These are phyloP conservation scores for Lecanicillium sp. DNA, from an alignment of 2,329 filamentous ascomycete genomes.

Conservation along the genomic window DNA sequence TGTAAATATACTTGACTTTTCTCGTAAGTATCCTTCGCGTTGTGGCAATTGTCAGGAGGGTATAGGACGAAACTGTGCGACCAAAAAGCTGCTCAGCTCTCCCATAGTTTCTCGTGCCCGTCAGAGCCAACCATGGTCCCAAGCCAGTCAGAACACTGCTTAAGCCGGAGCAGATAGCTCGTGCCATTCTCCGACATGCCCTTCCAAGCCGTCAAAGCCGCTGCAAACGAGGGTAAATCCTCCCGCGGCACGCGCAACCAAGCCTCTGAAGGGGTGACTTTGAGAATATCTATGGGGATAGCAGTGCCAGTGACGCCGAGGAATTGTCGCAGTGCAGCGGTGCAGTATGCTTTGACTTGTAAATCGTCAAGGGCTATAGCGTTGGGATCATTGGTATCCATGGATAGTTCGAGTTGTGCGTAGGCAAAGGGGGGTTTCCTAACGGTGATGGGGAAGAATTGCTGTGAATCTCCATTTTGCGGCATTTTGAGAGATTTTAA, in stretches of 20 bases:
- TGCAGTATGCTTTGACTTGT: slow-evolving; percentile 54
- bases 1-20: neutral
- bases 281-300: slow-evolving; percentile 63
- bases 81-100: slow-evolving; percentile 8
- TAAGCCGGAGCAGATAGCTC: slow-evolving; percentile 45
- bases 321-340: slow-evolving; percentile 56
- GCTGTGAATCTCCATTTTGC: slow-evolving; percentile 24
- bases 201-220: slow-evolving; percentile 58
- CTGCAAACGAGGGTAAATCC: slow-evolving; percentile 52
- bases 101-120: slow-evolving; percentile 36
- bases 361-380: slow-evolving; percentile 45
- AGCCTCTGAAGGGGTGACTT: slow-evolving; percentile 43
- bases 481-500: neutral
- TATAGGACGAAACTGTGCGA: too few relatives aligned
- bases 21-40: too few relatives aligned
- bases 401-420: slow-evolving; percentile 40
- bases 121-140: slow-evolving; percentile 46
- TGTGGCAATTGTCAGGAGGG: too few relatives aligned
- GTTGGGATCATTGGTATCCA: slow-evolving; percentile 16
- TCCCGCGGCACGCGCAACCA: slow-evolving; percentile 58
- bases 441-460: slow-evolving; percentile 43
- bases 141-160: slow-evolving; percentile 55
- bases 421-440: slow-evolving; percentile 47
- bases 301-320: slow-evolving; percentile 60
- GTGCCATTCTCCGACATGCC: slow-evolving; percentile 33